phyloP scores from a whole-genome alignment of 176 grass and related monocot genomes.

The Paspalum vaginatum region DNA sequence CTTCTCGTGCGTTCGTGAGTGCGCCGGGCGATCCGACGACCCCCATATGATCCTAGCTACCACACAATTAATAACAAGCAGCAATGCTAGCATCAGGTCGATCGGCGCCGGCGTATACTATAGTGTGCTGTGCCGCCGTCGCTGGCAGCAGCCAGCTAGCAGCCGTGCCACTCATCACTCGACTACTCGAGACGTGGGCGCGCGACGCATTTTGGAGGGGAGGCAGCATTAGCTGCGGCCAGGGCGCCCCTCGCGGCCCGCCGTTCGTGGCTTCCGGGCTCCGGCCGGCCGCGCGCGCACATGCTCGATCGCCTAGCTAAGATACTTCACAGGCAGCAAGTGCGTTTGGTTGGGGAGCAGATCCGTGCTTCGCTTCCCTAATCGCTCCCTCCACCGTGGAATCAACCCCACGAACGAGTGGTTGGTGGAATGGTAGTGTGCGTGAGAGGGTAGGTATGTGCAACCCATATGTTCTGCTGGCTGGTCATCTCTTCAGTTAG shows the following conservation, averaged over 20 bases:
- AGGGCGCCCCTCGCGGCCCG: background rate
- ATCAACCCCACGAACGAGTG: slow-evolving; percentile 44
- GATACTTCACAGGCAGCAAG: slow-evolving; percentile 2
- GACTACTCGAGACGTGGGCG: background rate
- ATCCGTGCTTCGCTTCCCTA: slow-evolving; percentile 38
- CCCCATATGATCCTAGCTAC: no score
- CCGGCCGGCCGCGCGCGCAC: no score
- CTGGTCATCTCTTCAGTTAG: no score
- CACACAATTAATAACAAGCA: background rate
- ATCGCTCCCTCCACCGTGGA: slow-evolving; percentile 18
- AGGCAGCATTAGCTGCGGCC: slow-evolving; percentile 29
- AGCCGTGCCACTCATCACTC: slow-evolving; percentile 47
- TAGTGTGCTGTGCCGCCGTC: background rate
- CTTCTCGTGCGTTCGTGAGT: no score
- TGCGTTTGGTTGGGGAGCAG: slow-evolving; percentile 34
- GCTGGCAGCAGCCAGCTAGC: slow-evolving; percentile 20
- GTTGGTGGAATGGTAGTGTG: background rate
- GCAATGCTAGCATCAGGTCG: no score
- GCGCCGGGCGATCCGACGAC: no score
- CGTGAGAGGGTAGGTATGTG: no score
- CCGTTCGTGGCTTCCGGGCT: background rate
- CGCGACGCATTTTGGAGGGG: background rate
- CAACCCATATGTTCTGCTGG: no score
- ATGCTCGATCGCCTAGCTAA: background rate
- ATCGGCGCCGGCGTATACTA: background rate